Percentiles rank a stretch among this genome's conserved stretches.
phyloP scores from a whole-genome alignment of 108 stramenopile genomes.

The Cyclotella kingstonii region DNA sequence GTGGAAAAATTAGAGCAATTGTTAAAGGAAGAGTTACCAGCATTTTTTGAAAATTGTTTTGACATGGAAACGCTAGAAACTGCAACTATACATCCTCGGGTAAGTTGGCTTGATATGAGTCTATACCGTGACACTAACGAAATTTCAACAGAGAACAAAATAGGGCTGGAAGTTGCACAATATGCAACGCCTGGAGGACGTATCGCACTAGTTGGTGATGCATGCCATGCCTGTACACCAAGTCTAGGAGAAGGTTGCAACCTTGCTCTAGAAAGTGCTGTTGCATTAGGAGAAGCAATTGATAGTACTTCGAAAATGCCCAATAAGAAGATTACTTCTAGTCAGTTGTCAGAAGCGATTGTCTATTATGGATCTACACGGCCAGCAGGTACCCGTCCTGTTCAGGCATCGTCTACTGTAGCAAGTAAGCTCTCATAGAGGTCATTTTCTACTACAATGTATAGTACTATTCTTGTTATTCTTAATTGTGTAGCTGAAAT shows the following conservation, averaged over 20 bases:
- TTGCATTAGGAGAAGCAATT: conserved; percentile 3
- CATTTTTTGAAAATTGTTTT: not conserved
- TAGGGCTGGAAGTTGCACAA: not conserved
- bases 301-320: not conserved
- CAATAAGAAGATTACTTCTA: not conserved
- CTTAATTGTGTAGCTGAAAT: too few species aligned
- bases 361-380: conserved; percentile 7
- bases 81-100: conserved; percentile 3
- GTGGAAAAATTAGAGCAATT: not conserved
- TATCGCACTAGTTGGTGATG: conserved; percentile 22
- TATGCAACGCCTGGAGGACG: conserved; percentile 11
- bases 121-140: not conserved
- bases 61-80: conserved; percentile 4
- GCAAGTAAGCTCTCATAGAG: too few species aligned
- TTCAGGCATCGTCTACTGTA: conserved; percentile 5
- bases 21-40: conserved; percentile 9
- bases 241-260: conserved; percentile 31
- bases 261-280: conserved; percentile 23
- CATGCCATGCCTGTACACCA: conserved; percentile 18
- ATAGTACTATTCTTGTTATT: too few species aligned
- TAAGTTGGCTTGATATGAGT: conserved; percentile 15
- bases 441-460: too few species aligned
- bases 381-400: conserved; percentile 4
- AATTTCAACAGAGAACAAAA: not conserved
- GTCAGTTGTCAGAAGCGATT: conserved; percentile 1